These are phyloP conservation scores for Polytrichum commune DNA, from an alignment of 225 moss, liverwort and hornwort genomes.

Conservation along the genomic window DNA sequence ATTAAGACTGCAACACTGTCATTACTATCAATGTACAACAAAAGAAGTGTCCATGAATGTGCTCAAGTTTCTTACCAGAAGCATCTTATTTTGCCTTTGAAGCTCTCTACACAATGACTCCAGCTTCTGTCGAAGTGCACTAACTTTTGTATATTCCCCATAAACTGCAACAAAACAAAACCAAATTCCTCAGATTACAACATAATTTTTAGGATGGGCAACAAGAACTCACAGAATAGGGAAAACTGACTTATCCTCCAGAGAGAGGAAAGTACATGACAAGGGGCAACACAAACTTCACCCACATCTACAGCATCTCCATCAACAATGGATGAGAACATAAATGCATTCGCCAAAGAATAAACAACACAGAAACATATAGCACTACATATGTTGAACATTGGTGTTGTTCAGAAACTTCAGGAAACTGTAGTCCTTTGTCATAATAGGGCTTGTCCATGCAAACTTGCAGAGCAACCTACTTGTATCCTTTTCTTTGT, in stretches of 20 bases:
- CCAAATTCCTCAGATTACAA: too few relatives aligned
- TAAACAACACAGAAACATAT: too few relatives aligned
- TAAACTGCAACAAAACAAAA: slow-evolving; percentile 58
- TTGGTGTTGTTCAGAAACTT: neutral
- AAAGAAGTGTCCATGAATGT: neutral
- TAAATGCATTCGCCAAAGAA: too few relatives aligned
- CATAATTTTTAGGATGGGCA: too few relatives aligned
- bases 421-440: neutral
- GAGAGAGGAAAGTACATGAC: too few relatives aligned
- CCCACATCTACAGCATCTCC: too few relatives aligned
- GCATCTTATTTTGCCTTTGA: slow-evolving; percentile 93
- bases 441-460: neutral
- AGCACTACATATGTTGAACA: too few relatives aligned
- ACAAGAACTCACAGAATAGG: too few relatives aligned
- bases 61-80: slow-evolving; percentile 53
- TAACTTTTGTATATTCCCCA: slow-evolving; percentile 90
- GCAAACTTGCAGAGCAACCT: slow-evolving; percentile 13
- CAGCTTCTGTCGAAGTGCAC: slow-evolving; percentile 83
- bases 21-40: neutral
- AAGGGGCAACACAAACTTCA: too few relatives aligned
- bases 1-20: neutral
- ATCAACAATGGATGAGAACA: too few relatives aligned
- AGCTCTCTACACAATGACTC: slow-evolving; percentile 96
- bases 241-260: too few relatives aligned
- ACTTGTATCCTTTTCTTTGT: slow-evolving; percentile 97